phyloP scores from a whole-genome alignment of 1,284 basidiomycete species.

The Irpex rosettiformis region DNA sequence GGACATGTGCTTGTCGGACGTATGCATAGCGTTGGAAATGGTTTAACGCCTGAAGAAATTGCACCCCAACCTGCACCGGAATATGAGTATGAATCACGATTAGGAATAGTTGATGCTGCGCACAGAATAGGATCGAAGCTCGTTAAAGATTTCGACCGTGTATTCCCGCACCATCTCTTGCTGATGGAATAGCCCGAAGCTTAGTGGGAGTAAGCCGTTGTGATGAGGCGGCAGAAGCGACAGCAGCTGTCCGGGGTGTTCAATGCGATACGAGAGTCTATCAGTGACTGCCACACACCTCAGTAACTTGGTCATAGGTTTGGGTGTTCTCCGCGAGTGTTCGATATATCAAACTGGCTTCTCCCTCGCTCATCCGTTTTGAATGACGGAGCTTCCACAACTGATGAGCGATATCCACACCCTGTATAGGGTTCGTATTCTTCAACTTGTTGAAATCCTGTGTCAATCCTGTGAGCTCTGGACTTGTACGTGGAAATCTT shows the following conservation, averaged over 20 bases:
- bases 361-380: slow-evolving; percentile 55
- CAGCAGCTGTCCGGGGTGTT: slow-evolving; percentile 57
- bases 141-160: slow-evolving; percentile 82
- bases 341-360: slow-evolving; percentile 76
- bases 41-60: slow-evolving; percentile 83
- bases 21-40: slow-evolving; percentile 90
- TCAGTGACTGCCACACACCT: slow-evolving; percentile 51
- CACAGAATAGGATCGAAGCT: slow-evolving; percentile 74
- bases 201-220: slow-evolving; percentile 83
- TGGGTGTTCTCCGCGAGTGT: slow-evolving; percentile 67
- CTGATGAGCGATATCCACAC: slow-evolving; percentile 74
- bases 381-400: slow-evolving; percentile 62
- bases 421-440: slow-evolving; percentile 46
- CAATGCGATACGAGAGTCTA: neutral
- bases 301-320: slow-evolving; percentile 85
- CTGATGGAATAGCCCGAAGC: slow-evolving; percentile 90
- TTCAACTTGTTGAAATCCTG: slow-evolving; percentile 55
- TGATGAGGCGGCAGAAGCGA: slow-evolving; percentile 74
- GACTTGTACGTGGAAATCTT: neutral
- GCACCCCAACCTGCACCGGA: slow-evolving; percentile 68
- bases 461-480: neutral
- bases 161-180: slow-evolving; percentile 69
- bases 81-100: slow-evolving; percentile 1
- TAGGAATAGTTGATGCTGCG: slow-evolving; percentile 28
- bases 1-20: slow-evolving; percentile 66